Conservation (phyloP, 441 rosid species). For the Melastoma candidum region DNA sequence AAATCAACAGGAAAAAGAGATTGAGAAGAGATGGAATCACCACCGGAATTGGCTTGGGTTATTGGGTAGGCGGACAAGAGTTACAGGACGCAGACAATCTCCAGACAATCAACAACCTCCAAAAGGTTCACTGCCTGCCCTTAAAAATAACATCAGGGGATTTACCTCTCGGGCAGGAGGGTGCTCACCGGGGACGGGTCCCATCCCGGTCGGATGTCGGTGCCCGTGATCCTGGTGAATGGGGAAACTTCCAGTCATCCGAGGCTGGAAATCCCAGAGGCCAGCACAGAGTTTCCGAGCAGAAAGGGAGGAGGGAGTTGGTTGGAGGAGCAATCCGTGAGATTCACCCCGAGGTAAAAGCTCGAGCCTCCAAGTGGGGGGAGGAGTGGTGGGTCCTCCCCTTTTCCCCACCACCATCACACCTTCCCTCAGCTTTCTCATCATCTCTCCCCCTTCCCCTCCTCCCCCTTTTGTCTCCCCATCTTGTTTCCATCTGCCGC, state of each 20-base stretch:
- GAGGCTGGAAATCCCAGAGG: slow-evolving; percentile 56
- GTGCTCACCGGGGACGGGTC: too few relatives aligned
- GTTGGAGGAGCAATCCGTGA: slow-evolving; percentile 26
- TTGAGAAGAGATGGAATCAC: neutral
- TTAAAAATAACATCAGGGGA: too few relatives aligned
- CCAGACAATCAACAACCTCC: too few relatives aligned
- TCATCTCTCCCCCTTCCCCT: slow-evolving; percentile 3
- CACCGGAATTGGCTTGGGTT: too few relatives aligned
- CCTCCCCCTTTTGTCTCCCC: slow-evolving; percentile 22
- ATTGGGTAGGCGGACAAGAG: neutral
- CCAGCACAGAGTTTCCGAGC: slow-evolving; percentile 72
- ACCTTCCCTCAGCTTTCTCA: slow-evolving; percentile 35
- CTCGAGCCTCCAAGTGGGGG: slow-evolving; percentile 76
- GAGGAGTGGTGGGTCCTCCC: slow-evolving; percentile 71
- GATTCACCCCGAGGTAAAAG: slow-evolving; percentile 21
- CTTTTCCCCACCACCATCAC: slow-evolving; percentile 39
- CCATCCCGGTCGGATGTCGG: too few relatives aligned
- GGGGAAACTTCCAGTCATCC: slow-evolving; percentile 8
- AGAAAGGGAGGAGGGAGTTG: slow-evolving; percentile 25
- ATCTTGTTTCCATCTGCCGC: slow-evolving; percentile 22
- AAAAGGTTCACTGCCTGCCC: too few relatives aligned
- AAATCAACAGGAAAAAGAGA: neutral
- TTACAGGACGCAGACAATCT: too few relatives aligned
- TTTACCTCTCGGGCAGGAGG: too few relatives aligned
- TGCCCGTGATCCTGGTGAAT: neutral